phyloP scores from a whole-genome alignment of 1,139 yeast genomes.

The Lodderomyces orthopsilosis region DNA sequence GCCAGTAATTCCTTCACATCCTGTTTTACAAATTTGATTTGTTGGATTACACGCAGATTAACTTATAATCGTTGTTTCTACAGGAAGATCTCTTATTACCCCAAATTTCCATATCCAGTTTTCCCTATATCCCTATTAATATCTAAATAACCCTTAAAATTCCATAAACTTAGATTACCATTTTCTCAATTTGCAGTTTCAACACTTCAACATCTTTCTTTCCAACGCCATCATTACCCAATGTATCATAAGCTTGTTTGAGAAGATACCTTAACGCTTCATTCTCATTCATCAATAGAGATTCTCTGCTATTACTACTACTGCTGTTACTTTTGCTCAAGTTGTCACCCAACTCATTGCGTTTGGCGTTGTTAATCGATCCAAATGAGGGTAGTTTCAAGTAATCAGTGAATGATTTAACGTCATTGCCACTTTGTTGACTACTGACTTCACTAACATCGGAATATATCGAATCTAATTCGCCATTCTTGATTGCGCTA shows the following conservation, averaged over 20 bases:
- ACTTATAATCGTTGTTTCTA: too few species aligned
- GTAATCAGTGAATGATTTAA: slow-evolving; percentile 23
- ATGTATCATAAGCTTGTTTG: slow-evolving; percentile 22
- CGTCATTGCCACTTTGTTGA: slow-evolving; percentile 10
- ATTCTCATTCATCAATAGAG: slow-evolving; percentile 21
- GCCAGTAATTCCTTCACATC: too few species aligned
- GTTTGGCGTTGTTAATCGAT: background rate
- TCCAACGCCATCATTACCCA: slow-evolving; percentile 8
- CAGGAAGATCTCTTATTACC: background rate
- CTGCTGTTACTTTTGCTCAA: background rate
- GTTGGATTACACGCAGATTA: too few species aligned
- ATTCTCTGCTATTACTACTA: background rate
- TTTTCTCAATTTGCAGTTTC: slow-evolving; percentile 1
- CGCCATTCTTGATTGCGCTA: slow-evolving; percentile 11
- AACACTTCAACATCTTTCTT: background rate
- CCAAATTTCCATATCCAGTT: background rate
- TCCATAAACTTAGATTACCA: slow-evolving; percentile 1
- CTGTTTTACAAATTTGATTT: too few species aligned
- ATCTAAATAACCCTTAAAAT: background rate
- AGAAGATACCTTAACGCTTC: slow-evolving; percentile 25
- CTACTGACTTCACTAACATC: slow-evolving; percentile 26
- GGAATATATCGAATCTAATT: slow-evolving; percentile 33
- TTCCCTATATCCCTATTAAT: background rate
- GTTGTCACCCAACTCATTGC: background rate
- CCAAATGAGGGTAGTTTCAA: slow-evolving; percentile 22